Conservation (phyloP, 1,284 basidiomycete genomes). For the Takashimella koratensis region DNA sequence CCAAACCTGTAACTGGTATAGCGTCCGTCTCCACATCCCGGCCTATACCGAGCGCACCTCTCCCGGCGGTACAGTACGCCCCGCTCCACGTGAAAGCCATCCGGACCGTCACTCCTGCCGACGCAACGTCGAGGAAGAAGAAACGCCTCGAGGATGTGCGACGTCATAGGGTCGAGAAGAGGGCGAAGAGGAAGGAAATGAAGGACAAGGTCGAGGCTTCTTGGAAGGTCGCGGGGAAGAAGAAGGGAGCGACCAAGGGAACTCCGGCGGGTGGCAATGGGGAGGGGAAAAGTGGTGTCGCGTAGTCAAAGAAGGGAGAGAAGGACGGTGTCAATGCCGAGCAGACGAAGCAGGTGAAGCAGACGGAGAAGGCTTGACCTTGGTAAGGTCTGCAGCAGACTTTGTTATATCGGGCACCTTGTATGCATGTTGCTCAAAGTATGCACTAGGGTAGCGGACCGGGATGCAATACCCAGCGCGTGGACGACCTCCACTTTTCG, state of each 20-base stretch:
- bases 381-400: too few relatives aligned
- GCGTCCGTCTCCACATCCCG: neutral
- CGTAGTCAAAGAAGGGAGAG: neutral
- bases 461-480: neutral
- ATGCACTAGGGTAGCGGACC: neutral
- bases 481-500: neutral
- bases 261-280: too few relatives aligned
- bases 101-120: constrained; percentile 72
- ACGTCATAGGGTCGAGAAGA: constrained; percentile 54
- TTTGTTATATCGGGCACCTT: too few relatives aligned
- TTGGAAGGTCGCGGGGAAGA: neutral
- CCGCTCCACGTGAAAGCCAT: constrained; percentile 81
- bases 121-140: constrained; percentile 69
- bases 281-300: too few relatives aligned
- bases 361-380: neutral
- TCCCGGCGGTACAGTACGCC: constrained; percentile 46
- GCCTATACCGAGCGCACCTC: constrained; percentile 1
- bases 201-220: constrained; percentile 11
- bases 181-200: constrained; percentile 41
- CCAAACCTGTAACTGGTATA: neutral
- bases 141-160: constrained; percentile 58
- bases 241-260: neutral
- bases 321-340: neutral
- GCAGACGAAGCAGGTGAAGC: neutral
- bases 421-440: neutral